Evolutionary conservation across 352 stramenopile genomes (phyloP).

Genomic region (Blastocystis sp.): DNA sequence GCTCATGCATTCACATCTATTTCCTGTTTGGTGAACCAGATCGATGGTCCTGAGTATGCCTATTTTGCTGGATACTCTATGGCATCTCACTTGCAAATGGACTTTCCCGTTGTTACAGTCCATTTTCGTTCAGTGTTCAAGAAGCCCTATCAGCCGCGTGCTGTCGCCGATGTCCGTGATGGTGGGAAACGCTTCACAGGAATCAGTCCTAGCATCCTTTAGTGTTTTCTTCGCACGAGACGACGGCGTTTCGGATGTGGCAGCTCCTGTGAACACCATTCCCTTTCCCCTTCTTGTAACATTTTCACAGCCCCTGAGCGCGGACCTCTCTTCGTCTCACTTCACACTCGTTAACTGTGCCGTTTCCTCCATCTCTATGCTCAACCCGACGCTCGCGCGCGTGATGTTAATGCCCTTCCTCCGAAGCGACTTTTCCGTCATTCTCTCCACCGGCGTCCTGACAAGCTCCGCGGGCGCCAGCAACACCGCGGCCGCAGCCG

Average conservation of each 20-base stretch:
- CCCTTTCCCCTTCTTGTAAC: not conserved
- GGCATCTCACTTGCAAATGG: too few relatives aligned
- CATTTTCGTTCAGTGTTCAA: too few relatives aligned
- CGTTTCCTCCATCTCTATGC: not conserved
- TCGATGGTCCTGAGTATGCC: too few relatives aligned
- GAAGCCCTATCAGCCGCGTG: too few relatives aligned
- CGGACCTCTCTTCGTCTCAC: not conserved
- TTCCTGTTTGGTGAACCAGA: too few relatives aligned
- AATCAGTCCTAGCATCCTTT: too few relatives aligned
- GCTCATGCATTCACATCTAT: too few relatives aligned
- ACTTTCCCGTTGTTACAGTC: too few relatives aligned
- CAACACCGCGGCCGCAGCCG: not conserved
- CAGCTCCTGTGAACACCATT: not conserved
- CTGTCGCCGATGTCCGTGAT: too few relatives aligned
- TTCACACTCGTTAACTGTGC: not conserved
- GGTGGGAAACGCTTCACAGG: too few relatives aligned
- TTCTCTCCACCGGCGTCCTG: not conserved
- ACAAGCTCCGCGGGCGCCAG: not conserved
- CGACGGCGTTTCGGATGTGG: not conserved
- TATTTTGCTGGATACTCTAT: too few relatives aligned
- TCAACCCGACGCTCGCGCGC: not conserved
- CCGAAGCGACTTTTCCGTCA: not conserved
- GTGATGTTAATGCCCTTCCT: not conserved
- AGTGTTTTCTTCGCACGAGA: not conserved
- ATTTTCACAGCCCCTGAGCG: not conserved